Percentiles rank a stretch among this genome's conserved stretches.
Conservation (phyloP, 108 stramenopile genomes). For the Stephanodiscus triporus region DNA sequence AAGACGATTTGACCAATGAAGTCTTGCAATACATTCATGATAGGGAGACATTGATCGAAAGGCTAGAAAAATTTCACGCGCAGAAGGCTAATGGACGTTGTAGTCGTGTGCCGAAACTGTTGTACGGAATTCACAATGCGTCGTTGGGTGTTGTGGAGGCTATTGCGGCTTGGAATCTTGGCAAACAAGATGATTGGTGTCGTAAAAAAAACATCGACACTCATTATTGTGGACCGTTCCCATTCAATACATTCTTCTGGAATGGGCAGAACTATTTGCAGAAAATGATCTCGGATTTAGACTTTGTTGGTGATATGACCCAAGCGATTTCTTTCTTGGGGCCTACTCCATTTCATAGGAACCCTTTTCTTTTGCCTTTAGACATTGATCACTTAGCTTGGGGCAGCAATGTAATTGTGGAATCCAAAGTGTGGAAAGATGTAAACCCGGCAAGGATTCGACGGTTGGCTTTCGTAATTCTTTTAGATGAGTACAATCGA, state of each 20-base stretch:
- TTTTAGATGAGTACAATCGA: constrained; percentile 32
- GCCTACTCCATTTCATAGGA: constrained; percentile 31
- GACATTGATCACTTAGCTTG: constrained; percentile 18
- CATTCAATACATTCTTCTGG: constrained; percentile 36
- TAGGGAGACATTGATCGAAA: constrained; percentile 33
- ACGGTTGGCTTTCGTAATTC: constrained; percentile 19
- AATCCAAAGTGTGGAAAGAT: constrained; percentile 30
- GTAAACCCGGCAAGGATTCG: constrained; percentile 20
- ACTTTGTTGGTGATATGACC: constrained; percentile 37
- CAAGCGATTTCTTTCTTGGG: constrained; percentile 29
- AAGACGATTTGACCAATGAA: no score
- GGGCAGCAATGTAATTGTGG: neutral
- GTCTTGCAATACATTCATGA: constrained; percentile 30
- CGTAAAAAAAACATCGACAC: constrained; percentile 14
- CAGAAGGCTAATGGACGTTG: constrained; percentile 19
- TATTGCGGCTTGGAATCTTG: constrained; percentile 34
- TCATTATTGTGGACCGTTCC: constrained; percentile 11
- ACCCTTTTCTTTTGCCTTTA: constrained; percentile 36
- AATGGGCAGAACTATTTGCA: constrained; percentile 38
- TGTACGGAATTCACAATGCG: constrained; percentile 43
- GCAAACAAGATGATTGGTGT: constrained; percentile 38
- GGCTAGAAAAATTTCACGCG: constrained; percentile 25
- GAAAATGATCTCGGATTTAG: constrained; percentile 46
- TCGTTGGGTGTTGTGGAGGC: constrained; percentile 35
- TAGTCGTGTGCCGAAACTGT: constrained; percentile 24